A percentile compares a stretch with the other conserved stretches of the same genome.
Evolutionary conservation across 495 filamentous ascomycete genomes (phyloP).

Genomic region (Podospora pseudoanserina): DNA sequence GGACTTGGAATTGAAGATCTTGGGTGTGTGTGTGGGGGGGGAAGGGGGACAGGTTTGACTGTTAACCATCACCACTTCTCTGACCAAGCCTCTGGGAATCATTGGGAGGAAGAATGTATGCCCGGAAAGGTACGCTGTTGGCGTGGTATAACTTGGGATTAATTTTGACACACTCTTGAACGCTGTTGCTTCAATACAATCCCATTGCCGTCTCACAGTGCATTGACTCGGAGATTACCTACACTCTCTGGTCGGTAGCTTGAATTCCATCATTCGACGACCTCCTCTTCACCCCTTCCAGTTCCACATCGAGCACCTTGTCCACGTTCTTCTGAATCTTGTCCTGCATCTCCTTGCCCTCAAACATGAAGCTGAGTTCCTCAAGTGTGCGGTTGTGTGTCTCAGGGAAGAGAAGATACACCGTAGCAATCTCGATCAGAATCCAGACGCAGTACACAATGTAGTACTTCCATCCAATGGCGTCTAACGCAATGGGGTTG

Average conservation of each 20-base stretch:
- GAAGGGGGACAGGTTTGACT: no score
- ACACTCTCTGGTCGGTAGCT: not conserved
- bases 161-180: no score
- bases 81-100: no score
- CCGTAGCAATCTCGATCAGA: slow-evolving; percentile 49
- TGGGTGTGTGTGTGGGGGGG: no score
- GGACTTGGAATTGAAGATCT: no score
- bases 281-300: slow-evolving; percentile 16
- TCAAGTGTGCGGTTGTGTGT: slow-evolving; percentile 53
- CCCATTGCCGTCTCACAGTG: no score
- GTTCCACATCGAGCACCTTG: slow-evolving; percentile 35
- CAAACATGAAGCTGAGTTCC: slow-evolving; percentile 42
- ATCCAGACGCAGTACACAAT: slow-evolving; percentile 61
- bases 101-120: no score
- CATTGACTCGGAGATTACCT: not conserved
- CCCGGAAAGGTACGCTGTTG: no score
- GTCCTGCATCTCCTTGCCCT: slow-evolving; percentile 37
- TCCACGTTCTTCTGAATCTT: slow-evolving; percentile 34
- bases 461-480: slow-evolving; percentile 60
- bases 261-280: slow-evolving; percentile 4
- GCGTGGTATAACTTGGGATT: no score
- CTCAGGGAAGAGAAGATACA: slow-evolving; percentile 61
- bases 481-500: slow-evolving; percentile 58
- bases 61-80: no score
- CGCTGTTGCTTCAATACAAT: no score